Conservation (phyloP, 148 eudicot species). For the Spergularia bocconei region DNA sequence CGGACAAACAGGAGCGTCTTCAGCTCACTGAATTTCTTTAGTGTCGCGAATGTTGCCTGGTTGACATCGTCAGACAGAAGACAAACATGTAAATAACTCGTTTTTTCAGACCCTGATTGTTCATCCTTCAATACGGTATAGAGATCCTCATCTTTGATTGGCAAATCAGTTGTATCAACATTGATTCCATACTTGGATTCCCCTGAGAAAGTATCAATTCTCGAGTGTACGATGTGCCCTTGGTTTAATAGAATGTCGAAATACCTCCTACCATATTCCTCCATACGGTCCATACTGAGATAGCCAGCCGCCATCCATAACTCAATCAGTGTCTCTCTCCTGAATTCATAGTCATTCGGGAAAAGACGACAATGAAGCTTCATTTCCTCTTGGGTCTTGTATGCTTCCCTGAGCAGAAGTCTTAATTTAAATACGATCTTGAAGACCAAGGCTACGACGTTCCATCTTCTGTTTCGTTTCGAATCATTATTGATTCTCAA, state of each 20-base stretch:
- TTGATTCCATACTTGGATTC: constrained; percentile 1
- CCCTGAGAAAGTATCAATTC: neutral
- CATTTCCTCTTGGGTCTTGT: neutral
- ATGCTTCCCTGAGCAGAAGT: neutral
- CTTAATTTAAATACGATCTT: neutral
- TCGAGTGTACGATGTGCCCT: neutral
- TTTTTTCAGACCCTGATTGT: neutral
- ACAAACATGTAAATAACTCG: constrained; percentile 6
- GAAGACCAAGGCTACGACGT: neutral
- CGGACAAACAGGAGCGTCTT: constrained; percentile 9
- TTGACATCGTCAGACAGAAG: neutral
- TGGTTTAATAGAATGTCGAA: neutral
- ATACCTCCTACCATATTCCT: neutral
- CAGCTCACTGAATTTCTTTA: neutral
- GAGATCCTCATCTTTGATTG: neutral
- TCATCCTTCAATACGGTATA: neutral
- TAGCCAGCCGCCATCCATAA: constrained; percentile 5
- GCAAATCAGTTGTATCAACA: neutral
- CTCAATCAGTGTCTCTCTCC: constrained; percentile 8
- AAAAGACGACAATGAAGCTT: constrained; percentile 6
- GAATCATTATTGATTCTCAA: no score
- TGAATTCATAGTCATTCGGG: constrained; percentile 3
- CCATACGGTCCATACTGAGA: neutral
- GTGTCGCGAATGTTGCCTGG: neutral
- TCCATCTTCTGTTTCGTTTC: neutral